Evolutionary conservation across 2,329 filamentous ascomycete species (phyloP).

Genomic region (Rutstroemia sp.): DNA sequence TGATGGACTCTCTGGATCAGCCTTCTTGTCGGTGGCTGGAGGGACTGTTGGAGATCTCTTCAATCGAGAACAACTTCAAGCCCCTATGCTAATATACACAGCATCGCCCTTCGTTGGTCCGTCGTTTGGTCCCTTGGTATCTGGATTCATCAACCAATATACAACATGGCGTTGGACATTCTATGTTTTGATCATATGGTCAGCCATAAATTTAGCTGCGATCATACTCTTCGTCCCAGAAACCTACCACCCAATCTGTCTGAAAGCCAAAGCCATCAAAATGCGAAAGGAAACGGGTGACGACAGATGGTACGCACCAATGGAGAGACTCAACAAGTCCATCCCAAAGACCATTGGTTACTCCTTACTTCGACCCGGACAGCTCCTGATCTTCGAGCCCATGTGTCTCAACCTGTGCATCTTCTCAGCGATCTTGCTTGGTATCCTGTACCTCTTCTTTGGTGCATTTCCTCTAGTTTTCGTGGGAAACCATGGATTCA

Average conservation of each 20-base stretch:
- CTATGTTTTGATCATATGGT: slow-evolving; percentile 80
- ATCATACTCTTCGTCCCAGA: slow-evolving; percentile 74
- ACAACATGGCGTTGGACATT: slow-evolving; percentile 75
- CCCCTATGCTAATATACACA: slow-evolving; percentile 78
- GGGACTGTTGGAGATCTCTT: slow-evolving; percentile 83
- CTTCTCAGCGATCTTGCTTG: slow-evolving; percentile 77
- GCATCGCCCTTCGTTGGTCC: slow-evolving; percentile 58
- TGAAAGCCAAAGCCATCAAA: slow-evolving; percentile 63
- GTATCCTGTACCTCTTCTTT: slow-evolving; percentile 85
- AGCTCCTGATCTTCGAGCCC: slow-evolving; percentile 72
- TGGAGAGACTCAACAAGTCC: slow-evolving; percentile 65
- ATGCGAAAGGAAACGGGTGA: slow-evolving; percentile 73
- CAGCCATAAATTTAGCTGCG: slow-evolving; percentile 51
- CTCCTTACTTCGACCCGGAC: slow-evolving; percentile 56
- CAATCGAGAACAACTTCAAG: slow-evolving; percentile 56
- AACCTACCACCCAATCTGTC: slow-evolving; percentile 72
- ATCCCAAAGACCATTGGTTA: slow-evolving; percentile 52
- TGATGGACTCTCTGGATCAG: slow-evolving; percentile 61
- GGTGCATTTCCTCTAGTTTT: slow-evolving; percentile 83
- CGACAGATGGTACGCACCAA: slow-evolving; percentile 65
- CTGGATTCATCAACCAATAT: slow-evolving; percentile 77
- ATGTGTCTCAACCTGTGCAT: slow-evolving; percentile 81
- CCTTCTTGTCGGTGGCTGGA: slow-evolving; percentile 67
- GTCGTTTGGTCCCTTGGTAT: slow-evolving; percentile 52
- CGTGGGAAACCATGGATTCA: slow-evolving; percentile 64